A percentile compares a stretch with the other conserved stretches of the same genome.
Evolutionary conservation across 371 early-diverging fungal species (phyloP).

Genomic region (Mucor plumbeus): DNA sequence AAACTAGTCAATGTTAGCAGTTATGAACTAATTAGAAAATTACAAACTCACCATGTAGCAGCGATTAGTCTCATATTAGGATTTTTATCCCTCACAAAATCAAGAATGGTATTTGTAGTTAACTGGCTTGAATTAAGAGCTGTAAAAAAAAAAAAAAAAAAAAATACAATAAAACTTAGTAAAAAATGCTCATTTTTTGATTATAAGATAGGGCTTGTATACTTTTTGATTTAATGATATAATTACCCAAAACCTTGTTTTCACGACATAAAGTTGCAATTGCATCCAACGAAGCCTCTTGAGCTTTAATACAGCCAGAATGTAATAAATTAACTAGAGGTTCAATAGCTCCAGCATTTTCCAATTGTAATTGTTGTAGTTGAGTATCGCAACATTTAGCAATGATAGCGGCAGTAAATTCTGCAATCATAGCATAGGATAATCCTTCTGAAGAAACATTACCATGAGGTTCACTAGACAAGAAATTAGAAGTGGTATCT

Average conservation of each 20-base stretch:
- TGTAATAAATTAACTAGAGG: slow-evolving; percentile 64
- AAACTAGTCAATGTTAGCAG: slow-evolving; percentile 45
- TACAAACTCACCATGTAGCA: slow-evolving; percentile 62
- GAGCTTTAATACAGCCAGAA: slow-evolving; percentile 65
- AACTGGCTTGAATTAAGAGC: slow-evolving; percentile 35
- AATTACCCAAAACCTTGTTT: slow-evolving; percentile 60
- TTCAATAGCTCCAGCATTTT: slow-evolving; percentile 64
- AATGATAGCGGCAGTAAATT: slow-evolving; percentile 70
- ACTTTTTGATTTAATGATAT: slow-evolving; percentile 57
- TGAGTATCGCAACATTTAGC: slow-evolving; percentile 69
- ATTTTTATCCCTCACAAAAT: slow-evolving; percentile 66
- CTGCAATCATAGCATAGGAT: slow-evolving; percentile 67
- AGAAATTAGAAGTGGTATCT: slow-evolving; percentile 31
- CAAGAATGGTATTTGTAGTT: slow-evolving; percentile 60
- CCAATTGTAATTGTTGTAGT: slow-evolving; percentile 66
- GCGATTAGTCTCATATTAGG: slow-evolving; percentile 73
- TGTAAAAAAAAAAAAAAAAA: too few species aligned
- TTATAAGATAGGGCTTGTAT: slow-evolving; percentile 19
- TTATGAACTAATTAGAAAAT: background rate
- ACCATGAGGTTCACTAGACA: slow-evolving; percentile 30
- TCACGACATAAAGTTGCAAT: slow-evolving; percentile 71
- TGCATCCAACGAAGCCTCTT: slow-evolving; percentile 84
- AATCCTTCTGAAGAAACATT: slow-evolving; percentile 47
- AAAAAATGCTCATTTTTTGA: background rate
- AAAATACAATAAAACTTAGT: background rate